phyloP scores from a whole-genome alignment of 441 rosid species.

The Macaranga tanarius region DNA sequence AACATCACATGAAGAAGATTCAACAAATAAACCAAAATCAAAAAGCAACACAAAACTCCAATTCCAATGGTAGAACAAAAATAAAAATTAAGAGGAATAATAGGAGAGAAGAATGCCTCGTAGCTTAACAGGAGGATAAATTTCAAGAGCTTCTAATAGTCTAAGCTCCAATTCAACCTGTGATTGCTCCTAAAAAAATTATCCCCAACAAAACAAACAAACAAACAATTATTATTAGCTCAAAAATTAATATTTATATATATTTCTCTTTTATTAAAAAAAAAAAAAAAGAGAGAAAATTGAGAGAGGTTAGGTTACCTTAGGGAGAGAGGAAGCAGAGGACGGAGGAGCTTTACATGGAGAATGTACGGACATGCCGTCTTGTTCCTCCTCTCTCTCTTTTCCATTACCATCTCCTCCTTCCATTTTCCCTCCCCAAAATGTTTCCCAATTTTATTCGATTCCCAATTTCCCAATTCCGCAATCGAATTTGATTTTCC shows the following conservation, averaged over 20 bases:
- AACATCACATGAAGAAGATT: too few relatives aligned
- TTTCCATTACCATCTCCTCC: slow-evolving; percentile 36
- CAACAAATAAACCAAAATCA: neutral
- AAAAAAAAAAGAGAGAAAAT: neutral
- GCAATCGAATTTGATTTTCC: too few relatives aligned
- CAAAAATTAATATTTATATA: neutral
- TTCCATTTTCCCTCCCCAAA: slow-evolving; percentile 28
- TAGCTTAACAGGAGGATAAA: slow-evolving; percentile 84
- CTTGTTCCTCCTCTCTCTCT: slow-evolving; percentile 77
- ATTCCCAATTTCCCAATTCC: neutral
- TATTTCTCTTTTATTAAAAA: too few relatives aligned
- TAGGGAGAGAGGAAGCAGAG: slow-evolving; percentile 86
- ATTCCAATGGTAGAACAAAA: too few relatives aligned
- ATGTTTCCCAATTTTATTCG: too few relatives aligned
- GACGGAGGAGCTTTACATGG: slow-evolving; percentile 93
- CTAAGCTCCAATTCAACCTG: slow-evolving; percentile 96
- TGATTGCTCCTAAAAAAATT: slow-evolving; percentile 64
- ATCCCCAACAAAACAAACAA: neutral
- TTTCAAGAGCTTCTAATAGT: slow-evolving; percentile 86
- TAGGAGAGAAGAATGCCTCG: slow-evolving; percentile 45
- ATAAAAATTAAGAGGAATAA: neutral
- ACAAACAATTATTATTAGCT: neutral
- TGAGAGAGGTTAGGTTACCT: slow-evolving; percentile 41
- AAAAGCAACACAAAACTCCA: too few relatives aligned
- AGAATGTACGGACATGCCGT: slow-evolving; percentile 90